These are phyloP conservation scores for Cyanodermella asteris DNA, from an alignment of 2,329 filamentous ascomycete species.

Conservation along the genomic window DNA sequence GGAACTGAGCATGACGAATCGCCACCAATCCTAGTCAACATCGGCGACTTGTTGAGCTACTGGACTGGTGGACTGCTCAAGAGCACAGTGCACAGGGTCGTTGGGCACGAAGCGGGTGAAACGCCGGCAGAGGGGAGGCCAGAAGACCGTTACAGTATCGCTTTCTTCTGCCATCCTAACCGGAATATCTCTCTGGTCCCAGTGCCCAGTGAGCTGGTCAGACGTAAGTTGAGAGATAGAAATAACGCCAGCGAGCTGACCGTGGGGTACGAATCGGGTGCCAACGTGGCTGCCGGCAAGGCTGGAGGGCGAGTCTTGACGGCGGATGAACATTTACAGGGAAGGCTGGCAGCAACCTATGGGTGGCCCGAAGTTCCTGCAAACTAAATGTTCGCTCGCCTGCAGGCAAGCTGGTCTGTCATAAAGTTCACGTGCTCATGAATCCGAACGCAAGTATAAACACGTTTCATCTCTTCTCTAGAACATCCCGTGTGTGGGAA, in stretches of 20 bases:
- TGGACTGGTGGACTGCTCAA: slow-evolving; percentile 82
- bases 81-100: slow-evolving; percentile 73
- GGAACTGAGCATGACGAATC: slow-evolving; percentile 35
- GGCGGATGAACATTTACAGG: slow-evolving; percentile 35
- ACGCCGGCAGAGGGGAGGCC: slow-evolving; percentile 32
- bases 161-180: slow-evolving; percentile 41
- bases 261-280: too few species aligned
- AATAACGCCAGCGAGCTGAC: slow-evolving; percentile 22
- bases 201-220: slow-evolving; percentile 31
- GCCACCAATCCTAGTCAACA: slow-evolving; percentile 52
- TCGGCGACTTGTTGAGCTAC: slow-evolving; percentile 53
- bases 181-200: slow-evolving; percentile 30
- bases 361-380: too few species aligned
- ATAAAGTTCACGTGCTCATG: too few species aligned
- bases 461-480: too few species aligned
- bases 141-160: slow-evolving; percentile 33
- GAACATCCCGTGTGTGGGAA: too few species aligned
- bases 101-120: too few species aligned
- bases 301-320: slow-evolving; percentile 24
- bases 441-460: too few species aligned
- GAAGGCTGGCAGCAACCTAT: slow-evolving; percentile 37
- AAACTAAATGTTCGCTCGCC: too few species aligned
- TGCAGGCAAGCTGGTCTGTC: too few species aligned
- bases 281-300: too few species aligned
- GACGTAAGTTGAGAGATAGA: slow-evolving; percentile 16